These are phyloP conservation scores for Vanderwaltozyma polyspora DNA, from an alignment of 805 yeast genomes.

Conservation along the genomic window DNA sequence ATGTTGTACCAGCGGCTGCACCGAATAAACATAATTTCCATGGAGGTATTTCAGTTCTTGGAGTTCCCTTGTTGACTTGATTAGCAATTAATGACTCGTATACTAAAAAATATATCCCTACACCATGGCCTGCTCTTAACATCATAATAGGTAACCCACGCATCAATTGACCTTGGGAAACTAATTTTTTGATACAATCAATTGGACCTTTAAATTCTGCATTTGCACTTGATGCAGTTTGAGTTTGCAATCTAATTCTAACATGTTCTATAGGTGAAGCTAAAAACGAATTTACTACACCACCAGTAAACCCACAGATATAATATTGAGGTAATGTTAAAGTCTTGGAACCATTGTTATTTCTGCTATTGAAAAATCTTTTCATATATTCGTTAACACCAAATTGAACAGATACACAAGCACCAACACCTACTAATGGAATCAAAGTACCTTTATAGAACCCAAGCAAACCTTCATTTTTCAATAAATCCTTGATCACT, in stretches of 20 bases:
- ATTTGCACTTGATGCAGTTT: conserved; percentile 31
- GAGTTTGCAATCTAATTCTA: conserved; percentile 82
- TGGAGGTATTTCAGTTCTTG: conserved; percentile 67
- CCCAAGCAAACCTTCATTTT: conserved; percentile 74
- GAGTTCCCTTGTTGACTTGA: conserved; percentile 29
- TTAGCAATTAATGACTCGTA: conserved; percentile 77
- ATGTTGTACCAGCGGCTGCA: conserved; percentile 77
- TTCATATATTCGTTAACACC: conserved; percentile 94
- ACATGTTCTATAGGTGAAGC: conserved; percentile 94
- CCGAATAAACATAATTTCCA: conserved; percentile 83
- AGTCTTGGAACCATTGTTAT: conserved; percentile 26
- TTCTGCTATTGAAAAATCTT: conserved; percentile 46
- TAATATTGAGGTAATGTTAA: conserved; percentile 54
- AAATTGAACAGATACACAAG: conserved; percentile 92
- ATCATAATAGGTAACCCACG: conserved; percentile 78
- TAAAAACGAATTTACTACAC: conserved; percentile 77
- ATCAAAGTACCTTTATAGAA: conserved; percentile 91
- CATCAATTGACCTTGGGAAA: conserved; percentile 49
- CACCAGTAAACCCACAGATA: conserved; percentile 85
- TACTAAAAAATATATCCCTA: conserved; percentile 80
- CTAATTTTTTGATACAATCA: conserved; percentile 37
- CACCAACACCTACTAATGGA: conserved; percentile 94
- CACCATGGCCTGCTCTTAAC: conserved; percentile 74
- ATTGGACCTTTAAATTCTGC: conserved; percentile 43
- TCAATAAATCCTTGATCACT: conserved; percentile 59